These are phyloP conservation scores for Massariosphaeria phaeospora DNA, from an alignment of 495 filamentous ascomycete species.

Conservation along the genomic window DNA sequence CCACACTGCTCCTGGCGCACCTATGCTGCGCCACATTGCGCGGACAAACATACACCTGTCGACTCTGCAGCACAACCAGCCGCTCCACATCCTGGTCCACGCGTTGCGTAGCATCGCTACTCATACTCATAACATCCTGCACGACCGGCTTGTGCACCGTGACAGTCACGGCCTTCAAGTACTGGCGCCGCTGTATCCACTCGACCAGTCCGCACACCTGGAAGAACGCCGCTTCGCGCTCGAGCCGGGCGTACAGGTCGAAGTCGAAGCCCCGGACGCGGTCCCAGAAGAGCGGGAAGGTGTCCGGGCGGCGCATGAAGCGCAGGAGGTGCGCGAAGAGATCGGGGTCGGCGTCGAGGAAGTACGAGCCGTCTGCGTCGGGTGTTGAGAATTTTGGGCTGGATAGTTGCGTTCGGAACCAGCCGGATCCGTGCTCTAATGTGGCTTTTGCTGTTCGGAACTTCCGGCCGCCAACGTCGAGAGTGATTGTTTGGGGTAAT, in stretches of 20 bases:
- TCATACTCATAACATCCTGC: neutral
- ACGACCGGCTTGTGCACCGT: neutral
- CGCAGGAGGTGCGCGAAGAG: neutral
- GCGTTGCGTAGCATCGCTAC: neutral
- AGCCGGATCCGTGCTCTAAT: neutral
- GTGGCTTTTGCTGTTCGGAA: neutral
- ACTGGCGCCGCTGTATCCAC: neutral
- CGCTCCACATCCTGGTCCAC: neutral
- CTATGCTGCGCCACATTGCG: neutral
- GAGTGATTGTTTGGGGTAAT: neutral
- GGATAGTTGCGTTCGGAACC: neutral
- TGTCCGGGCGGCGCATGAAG: neutral
- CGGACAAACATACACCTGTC: neutral
- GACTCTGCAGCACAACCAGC: neutral
- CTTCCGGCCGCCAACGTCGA: neutral
- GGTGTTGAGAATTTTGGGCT: neutral
- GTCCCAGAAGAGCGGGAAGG: constrained; percentile 1
- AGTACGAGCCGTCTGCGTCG: neutral
- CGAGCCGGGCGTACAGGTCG: neutral
- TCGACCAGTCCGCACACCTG: neutral
- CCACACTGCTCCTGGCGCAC: neutral
- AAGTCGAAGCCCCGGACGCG: neutral
- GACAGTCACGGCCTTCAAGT: neutral
- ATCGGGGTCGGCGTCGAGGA: constrained; percentile 3
- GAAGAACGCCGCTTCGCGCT: neutral